Percentiles rank a stretch among this genome's conserved stretches.
Conservation (phyloP, 2,329 filamentous ascomycete species). For the Fusarium virguliforme region DNA sequence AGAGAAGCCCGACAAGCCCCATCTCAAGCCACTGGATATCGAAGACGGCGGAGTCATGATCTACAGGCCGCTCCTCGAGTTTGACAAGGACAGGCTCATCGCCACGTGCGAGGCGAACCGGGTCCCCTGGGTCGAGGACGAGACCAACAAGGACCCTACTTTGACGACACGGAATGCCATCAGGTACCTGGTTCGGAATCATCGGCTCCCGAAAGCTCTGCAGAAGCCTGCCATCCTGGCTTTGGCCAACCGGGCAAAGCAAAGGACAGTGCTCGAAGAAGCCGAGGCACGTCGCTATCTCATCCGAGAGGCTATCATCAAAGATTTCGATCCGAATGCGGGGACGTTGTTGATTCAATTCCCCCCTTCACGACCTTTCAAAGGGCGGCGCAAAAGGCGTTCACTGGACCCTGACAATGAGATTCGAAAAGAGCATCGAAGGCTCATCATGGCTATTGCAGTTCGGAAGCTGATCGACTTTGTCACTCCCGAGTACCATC, state of each 20-base stretch:
- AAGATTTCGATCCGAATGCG: constrained; percentile 63
- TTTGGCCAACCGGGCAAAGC: constrained; percentile 69
- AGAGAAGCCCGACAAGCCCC: constrained; percentile 49
- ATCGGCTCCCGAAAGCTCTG: constrained; percentile 79
- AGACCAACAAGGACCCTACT: constrained; percentile 83
- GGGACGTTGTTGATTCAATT: constrained; percentile 66
- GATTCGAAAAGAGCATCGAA: constrained; percentile 56
- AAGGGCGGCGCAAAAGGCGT: constrained; percentile 43
- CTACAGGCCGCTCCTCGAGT: constrained; percentile 78
- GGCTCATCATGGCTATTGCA: constrained; percentile 63
- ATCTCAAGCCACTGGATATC: constrained; percentile 58
- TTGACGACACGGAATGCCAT: constrained; percentile 87
- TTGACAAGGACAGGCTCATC: constrained; percentile 81
- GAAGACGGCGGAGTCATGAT: constrained; percentile 78
- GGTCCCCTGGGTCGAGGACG: constrained; percentile 86
- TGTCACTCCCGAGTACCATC: constrained; percentile 65
- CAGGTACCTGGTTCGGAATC: constrained; percentile 73
- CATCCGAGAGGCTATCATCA: constrained; percentile 62
- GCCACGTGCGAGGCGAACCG: constrained; percentile 79
- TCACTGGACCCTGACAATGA: constrained; percentile 47
- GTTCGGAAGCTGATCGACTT: constrained; percentile 66
- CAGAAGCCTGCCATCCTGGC: constrained; percentile 75
- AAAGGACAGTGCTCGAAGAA: constrained; percentile 62
- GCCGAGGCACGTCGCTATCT: constrained; percentile 71
- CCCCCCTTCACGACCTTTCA: constrained; percentile 50